These are phyloP conservation scores for Cladophialophora carrionii DNA, from an alignment of 2,329 filamentous ascomycete species.

Conservation along the genomic window DNA sequence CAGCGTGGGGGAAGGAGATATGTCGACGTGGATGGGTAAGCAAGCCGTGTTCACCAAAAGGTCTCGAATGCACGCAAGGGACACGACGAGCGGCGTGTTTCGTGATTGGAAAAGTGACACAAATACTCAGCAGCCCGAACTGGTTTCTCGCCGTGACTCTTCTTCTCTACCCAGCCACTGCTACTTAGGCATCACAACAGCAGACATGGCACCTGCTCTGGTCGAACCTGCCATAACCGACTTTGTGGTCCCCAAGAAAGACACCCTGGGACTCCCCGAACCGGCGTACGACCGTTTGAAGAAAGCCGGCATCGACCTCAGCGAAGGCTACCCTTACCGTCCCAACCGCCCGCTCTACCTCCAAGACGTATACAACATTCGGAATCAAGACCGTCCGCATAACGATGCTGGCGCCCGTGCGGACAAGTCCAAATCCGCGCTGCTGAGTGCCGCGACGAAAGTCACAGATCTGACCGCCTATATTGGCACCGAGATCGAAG, in stretches of 20 bases:
- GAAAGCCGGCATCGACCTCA: conserved; percentile 71
- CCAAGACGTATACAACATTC: conserved; percentile 69
- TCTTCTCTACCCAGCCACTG: not conserved
- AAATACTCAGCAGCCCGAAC: not conserved
- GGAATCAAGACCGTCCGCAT: conserved; percentile 60
- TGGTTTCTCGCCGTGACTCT: not conserved
- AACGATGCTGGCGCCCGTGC: conserved; percentile 67
- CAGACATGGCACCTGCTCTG: conserved; percentile 60
- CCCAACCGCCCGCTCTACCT: conserved; percentile 69
- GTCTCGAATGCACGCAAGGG: not conserved
- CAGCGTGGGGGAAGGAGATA: not conserved
- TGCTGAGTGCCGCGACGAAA: conserved; percentile 44
- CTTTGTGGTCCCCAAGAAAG: conserved; percentile 64
- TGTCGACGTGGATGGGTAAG: conserved; percentile 17
- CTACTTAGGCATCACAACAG: not conserved
- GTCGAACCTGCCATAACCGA: conserved; percentile 67
- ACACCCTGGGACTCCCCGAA: conserved; percentile 65
- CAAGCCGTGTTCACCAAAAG: conserved; percentile 6
- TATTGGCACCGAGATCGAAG: conserved; percentile 51
- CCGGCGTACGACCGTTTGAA: conserved; percentile 62
- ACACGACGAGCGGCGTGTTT: not conserved
- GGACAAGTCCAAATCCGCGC: conserved; percentile 52
- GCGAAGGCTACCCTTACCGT: conserved; percentile 71
- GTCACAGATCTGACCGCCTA: conserved; percentile 56
- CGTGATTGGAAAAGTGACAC: conserved; percentile 10